A percentile compares a stretch with the other conserved stretches of the same genome.
Conservation (phyloP, 257 asterid genomes). For the Paraleonurus japonicus region DNA sequence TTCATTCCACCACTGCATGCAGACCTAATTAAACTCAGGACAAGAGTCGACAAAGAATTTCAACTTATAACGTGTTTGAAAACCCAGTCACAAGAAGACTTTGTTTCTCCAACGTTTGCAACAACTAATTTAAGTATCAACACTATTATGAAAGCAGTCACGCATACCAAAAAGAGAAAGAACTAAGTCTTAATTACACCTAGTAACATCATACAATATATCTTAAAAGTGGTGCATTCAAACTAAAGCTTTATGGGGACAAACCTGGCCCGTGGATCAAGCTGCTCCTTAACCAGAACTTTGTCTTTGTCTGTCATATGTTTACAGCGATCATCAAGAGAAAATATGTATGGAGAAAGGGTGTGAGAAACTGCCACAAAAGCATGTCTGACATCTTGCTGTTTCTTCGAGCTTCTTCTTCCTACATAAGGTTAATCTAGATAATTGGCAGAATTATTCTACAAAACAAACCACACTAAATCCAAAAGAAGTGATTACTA, state of each 20-base stretch:
- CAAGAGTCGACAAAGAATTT: constrained; percentile 21
- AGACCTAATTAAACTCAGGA: constrained; percentile 42
- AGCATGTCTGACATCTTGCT: constrained; percentile 87
- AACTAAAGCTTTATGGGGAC: constrained; percentile 5
- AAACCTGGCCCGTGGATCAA: constrained; percentile 93
- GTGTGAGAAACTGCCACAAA: constrained; percentile 77
- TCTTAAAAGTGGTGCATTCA: background rate
- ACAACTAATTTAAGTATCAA: background rate
- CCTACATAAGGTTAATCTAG: constrained; percentile 44
- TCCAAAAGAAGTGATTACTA: background rate
- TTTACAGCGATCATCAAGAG: constrained; percentile 88
- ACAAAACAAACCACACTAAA: constrained; percentile 13
- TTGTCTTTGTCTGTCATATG: constrained; percentile 61
- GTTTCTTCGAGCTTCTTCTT: constrained; percentile 89
- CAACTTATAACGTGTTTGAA: constrained; percentile 15
- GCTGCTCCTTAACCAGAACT: constrained; percentile 51
- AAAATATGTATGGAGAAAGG: constrained; percentile 83
- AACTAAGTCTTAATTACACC: background rate
- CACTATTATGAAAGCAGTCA: background rate
- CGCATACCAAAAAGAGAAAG: background rate
- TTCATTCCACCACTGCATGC: constrained; percentile 97
- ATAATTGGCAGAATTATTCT: constrained; percentile 7
- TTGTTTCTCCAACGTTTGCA: constrained; percentile 17
- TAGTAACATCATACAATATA: background rate
- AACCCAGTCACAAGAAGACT: background rate